Evolutionary conservation across 164 flowering plant species (phyloP), one percentile per base, ranked within the genome.

Genomic region (Santalum album): DNA sequence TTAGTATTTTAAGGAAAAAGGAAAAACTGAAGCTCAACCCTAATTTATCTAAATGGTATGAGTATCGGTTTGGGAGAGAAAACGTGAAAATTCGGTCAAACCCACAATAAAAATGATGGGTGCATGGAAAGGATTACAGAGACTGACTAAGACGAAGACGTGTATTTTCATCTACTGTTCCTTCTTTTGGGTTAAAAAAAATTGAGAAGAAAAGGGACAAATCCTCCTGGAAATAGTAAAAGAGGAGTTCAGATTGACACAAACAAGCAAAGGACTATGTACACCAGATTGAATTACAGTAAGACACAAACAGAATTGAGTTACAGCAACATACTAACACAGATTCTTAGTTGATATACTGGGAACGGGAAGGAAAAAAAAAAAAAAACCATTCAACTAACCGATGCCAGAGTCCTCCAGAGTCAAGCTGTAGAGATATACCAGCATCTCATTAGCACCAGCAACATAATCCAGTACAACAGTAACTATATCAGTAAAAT

Each of bases 51-150:
- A 26, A 32, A 22, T 20, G 39, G 16, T 49, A 16, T 12, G 19
- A 20, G 18, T 39, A 36, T 10, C 18, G 27, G 52, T 43, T 49
- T 16, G 26, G 18, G 17, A 42, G 26, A 34, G 17, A 25, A 67
- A 22, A 15, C 35, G 38, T 66, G 62, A n/a, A 58, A 69, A 60
- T 55, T 54, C 24, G 40, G 63, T 32, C 45, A 32, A 68, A 63
- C 86, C 76, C 82, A 68, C 71, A 65, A 69, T 55, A 67, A 69
- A 52, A 58, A 59, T 68, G 65, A 65, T 32, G 79, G 76, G 75
- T 53, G 25, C 25, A n/a, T 6, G 3, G 3, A 42, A 42, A 16
- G 20, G 25, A 45, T 22, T 21, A 45, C 9, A 45, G 25, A 15
- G 25, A 20, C 49, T 7, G 49, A 20, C 3, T 9, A 45, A 45